A percentile compares a stretch with the other conserved stretches of the same genome.
phyloP scores from a whole-genome alignment of 2,329 filamentous ascomycete genomes.

The Cercospora sojina region DNA sequence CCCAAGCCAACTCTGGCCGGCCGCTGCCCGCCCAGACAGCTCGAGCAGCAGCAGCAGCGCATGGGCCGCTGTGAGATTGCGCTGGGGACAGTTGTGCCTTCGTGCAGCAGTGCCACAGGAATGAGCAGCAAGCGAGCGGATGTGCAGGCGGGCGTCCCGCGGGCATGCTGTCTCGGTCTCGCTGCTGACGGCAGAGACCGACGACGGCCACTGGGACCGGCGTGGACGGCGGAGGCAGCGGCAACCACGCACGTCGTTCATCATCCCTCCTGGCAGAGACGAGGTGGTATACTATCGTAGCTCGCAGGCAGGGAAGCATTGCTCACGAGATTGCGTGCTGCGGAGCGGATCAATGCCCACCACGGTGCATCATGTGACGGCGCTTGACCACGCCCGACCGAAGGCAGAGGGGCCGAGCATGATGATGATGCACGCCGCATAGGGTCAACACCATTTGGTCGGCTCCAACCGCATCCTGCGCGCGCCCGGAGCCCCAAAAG shows the following conservation, averaged over 20 bases:
- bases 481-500: background rate
- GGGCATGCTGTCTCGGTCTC: too few species aligned
- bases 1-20: background rate
- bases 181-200: background rate
- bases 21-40: background rate
- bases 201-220: background rate
- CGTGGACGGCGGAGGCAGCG: constrained; percentile 9
- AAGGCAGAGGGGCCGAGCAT: background rate
- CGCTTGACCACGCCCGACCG: background rate
- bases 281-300: too few species aligned
- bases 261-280: background rate
- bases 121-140: constrained; percentile 7
- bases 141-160: background rate
- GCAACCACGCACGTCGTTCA: constrained; percentile 1
- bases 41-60: background rate
- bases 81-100: constrained; percentile 5
- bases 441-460: constrained; percentile 2
- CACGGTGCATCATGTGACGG: constrained; percentile 17
- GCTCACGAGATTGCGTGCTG: constrained; percentile 11
- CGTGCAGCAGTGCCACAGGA: constrained; percentile 6
- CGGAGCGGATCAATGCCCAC: background rate
- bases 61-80: background rate
- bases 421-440: constrained; percentile 5
- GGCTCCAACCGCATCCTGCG: constrained; percentile 6
- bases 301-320: background rate